Evolutionary conservation across 1,139 yeast species (phyloP).

Genomic region (Zygoascus meyerae): DNA sequence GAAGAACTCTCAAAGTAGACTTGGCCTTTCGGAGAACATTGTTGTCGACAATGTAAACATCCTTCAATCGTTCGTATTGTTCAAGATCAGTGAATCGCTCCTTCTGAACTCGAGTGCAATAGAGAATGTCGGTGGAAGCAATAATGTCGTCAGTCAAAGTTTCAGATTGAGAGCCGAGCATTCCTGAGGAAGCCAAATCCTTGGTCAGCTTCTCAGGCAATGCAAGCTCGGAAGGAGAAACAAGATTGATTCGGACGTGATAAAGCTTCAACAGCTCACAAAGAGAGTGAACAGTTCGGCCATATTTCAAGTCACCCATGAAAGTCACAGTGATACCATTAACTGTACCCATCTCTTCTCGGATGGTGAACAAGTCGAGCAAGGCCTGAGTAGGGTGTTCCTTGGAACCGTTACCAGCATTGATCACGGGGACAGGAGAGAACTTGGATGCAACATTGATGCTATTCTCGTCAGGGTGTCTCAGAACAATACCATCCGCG

Average conservation of each 20-base stretch:
- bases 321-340: conserved; percentile 97
- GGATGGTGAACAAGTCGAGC: conserved; percentile 92
- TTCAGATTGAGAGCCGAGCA: conserved; percentile 68
- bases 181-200: conserved; percentile 57
- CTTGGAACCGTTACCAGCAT: conserved; percentile 96
- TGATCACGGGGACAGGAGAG: conserved; percentile 94
- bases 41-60: conserved; percentile 88
- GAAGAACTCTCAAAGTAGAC: conserved; percentile 98
- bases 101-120: conserved; percentile 97
- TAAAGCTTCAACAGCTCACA: conserved; percentile 86
- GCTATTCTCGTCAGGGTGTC: conserved; percentile 91
- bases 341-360: conserved; percentile 98
- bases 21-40: conserved; percentile 86
- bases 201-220: conserved; percentile 69
- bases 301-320: conserved; percentile 98
- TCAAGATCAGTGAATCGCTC: conserved; percentile 78
- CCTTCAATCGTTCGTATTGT: conserved; percentile 85
- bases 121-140: conserved; percentile 86
- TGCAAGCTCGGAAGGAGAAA: conserved; percentile 81
- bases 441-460: conserved; percentile 93
- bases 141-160: conserved; percentile 77
- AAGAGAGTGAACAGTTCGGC: conserved; percentile 97
- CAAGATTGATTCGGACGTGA: conserved; percentile 89
- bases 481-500: conserved; percentile 92
- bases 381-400: conserved; percentile 99